These are phyloP conservation scores for Eucalyptus rudis DNA, from an alignment of 345 rosid genomes.

Conservation along the genomic window DNA sequence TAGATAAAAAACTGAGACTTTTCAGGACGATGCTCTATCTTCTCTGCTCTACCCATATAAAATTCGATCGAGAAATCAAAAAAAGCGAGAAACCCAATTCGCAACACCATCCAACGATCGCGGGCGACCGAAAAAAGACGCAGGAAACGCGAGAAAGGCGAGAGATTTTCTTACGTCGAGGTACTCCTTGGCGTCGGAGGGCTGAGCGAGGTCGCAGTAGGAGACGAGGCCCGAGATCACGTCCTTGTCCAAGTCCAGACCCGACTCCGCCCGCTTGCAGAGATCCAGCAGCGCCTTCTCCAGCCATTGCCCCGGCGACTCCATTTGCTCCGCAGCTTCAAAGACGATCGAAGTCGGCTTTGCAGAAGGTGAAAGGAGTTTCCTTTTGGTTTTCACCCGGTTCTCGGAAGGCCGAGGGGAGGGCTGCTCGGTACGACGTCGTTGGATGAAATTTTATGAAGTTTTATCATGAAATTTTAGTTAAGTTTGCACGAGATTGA, in stretches of 20 bases:
- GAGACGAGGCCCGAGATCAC: slow-evolving; percentile 81
- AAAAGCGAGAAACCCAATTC: background rate
- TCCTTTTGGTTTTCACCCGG: background rate
- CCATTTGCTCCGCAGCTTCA: slow-evolving; percentile 22
- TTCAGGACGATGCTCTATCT: background rate
- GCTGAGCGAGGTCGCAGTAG: slow-evolving; percentile 84
- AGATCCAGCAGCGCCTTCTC: slow-evolving; percentile 68
- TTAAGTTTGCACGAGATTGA: accelerated
- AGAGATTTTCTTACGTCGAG: slow-evolving; percentile 46
- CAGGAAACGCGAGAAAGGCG: background rate
- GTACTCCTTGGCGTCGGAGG: slow-evolving; percentile 89
- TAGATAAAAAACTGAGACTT: background rate
- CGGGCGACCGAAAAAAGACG: background rate
- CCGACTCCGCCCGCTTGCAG: slow-evolving; percentile 41
- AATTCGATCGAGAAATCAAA: background rate
- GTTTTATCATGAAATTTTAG: background rate
- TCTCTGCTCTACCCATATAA: background rate
- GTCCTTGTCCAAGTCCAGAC: slow-evolving; percentile 64
- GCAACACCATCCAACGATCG: background rate
- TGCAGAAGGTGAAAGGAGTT: background rate
- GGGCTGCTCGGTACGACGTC: background rate
- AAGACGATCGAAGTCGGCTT: background rate
- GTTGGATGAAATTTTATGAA: background rate
- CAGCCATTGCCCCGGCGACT: slow-evolving; percentile 61
- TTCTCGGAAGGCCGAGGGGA: background rate